phyloP scores from a whole-genome alignment of 768 basidiomycete genomes.

The Leucocoprinus birnbaumii region DNA sequence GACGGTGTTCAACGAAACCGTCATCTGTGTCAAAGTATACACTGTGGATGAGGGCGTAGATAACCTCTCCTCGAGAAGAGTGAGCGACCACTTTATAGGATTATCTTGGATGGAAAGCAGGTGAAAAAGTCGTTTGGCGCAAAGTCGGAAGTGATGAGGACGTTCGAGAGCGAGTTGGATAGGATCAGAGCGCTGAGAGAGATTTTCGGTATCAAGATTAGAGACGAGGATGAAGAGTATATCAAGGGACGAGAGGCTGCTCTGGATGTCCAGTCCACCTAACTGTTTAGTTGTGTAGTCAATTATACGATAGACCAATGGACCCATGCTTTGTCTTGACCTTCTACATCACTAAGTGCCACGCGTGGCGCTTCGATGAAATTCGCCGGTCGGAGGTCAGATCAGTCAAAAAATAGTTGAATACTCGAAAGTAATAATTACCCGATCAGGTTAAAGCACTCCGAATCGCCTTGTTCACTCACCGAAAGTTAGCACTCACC shows the following conservation, averaged over 20 bases:
- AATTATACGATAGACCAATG: too few relatives aligned
- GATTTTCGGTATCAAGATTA: background rate
- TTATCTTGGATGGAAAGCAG: slow-evolving; percentile 22
- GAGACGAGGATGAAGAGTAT: slow-evolving; percentile 2
- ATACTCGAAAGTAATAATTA: too few relatives aligned
- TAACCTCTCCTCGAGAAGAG: slow-evolving; percentile 10
- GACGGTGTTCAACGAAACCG: slow-evolving; percentile 20
- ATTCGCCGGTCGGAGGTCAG: too few relatives aligned
- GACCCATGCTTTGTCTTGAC: too few relatives aligned
- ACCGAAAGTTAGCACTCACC: too few relatives aligned
- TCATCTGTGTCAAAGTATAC: slow-evolving; percentile 22
- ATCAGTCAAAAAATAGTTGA: too few relatives aligned
- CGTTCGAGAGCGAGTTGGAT: slow-evolving; percentile 24
- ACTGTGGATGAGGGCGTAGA: slow-evolving; percentile 19
- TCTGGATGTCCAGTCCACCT: too few relatives aligned
- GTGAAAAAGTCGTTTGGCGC: slow-evolving; percentile 23
- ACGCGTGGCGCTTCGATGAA: too few relatives aligned
- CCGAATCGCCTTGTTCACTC: too few relatives aligned
- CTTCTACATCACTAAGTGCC: too few relatives aligned
- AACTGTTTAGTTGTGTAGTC: too few relatives aligned
- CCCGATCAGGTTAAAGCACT: too few relatives aligned
- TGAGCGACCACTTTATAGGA: slow-evolving; percentile 16
- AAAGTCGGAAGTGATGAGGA: slow-evolving; percentile 18
- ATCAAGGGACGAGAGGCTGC: slow-evolving; percentile 4
- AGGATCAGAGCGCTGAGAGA: slow-evolving; percentile 19